A percentile compares a stretch with the other conserved stretches of the same genome.
Evolutionary conservation across 2,329 filamentous ascomycete species (phyloP).

Genomic region (Fusarium paranaense): DNA sequence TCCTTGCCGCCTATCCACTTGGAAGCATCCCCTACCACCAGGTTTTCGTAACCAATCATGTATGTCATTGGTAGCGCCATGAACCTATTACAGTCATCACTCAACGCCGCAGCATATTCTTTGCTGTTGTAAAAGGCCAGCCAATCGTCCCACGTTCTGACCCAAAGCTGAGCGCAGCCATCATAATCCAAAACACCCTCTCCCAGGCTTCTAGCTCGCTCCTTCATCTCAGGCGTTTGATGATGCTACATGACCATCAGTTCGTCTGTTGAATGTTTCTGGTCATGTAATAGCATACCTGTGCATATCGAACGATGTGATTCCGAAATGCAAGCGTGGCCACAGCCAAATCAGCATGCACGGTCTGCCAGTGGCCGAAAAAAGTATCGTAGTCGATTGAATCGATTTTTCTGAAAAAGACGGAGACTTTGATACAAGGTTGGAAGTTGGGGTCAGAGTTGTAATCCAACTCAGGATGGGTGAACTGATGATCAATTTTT

Average conservation of each 20-base stretch:
- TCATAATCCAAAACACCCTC: not conserved
- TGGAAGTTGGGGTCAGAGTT: not conserved
- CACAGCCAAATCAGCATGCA: not conserved
- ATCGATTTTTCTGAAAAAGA: not conserved
- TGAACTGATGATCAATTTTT: not conserved
- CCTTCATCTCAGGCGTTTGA: not conserved
- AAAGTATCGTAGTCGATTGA: not conserved
- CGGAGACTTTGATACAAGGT: not conserved
- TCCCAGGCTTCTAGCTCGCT: not conserved
- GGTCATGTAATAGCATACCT: not conserved
- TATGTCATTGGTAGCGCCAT: not conserved
- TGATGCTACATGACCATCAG: not conserved
- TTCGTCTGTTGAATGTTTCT: not conserved
- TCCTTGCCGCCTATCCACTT: not conserved
- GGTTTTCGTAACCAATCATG: not conserved
- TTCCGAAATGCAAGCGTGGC: not conserved
- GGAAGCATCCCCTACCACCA: not conserved
- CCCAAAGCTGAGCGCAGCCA: not conserved
- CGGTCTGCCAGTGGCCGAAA: not conserved
- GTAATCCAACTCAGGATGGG: not conserved
- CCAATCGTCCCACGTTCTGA: not conserved
- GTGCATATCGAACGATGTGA: not conserved
- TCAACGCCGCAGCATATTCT: not conserved
- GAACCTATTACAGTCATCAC: not conserved
- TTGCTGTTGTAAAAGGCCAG: not conserved